Evolutionary conservation across 2,329 filamentous ascomycete species (phyloP).

Genomic region (Colletotrichum gloeosporioides): DNA sequence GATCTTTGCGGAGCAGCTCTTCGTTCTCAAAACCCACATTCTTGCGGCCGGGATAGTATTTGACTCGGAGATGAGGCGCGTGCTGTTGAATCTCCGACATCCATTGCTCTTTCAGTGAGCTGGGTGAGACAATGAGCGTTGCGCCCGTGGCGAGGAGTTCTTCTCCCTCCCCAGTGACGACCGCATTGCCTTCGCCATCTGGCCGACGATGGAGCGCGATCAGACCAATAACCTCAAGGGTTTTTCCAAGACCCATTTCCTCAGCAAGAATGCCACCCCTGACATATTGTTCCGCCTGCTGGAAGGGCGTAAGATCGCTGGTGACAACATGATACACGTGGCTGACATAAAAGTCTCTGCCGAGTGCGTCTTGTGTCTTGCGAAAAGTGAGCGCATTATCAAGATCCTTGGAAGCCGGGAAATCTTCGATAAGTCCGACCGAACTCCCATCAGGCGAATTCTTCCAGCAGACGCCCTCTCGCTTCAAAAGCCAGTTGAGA

Average conservation of each 20-base stretch:
- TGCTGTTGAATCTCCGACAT: slow-evolving; percentile 63
- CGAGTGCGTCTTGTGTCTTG: background rate
- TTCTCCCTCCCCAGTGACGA: slow-evolving; percentile 42
- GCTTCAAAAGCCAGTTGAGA: slow-evolving; percentile 71
- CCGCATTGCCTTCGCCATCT: slow-evolving; percentile 14
- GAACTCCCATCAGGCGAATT: slow-evolving; percentile 18
- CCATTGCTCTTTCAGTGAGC: slow-evolving; percentile 66
- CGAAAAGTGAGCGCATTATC: slow-evolving; percentile 16
- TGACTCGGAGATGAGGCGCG: slow-evolving; percentile 61
- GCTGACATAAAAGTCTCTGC: slow-evolving; percentile 59
- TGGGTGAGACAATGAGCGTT: slow-evolving; percentile 67
- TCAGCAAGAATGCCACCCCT: slow-evolving; percentile 74
- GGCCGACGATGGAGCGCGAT: slow-evolving; percentile 66
- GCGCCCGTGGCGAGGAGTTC: slow-evolving; percentile 55
- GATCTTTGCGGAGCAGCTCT: slow-evolving; percentile 43
- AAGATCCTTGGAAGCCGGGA: background rate
- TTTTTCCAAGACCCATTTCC: slow-evolving; percentile 86
- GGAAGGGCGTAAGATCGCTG: slow-evolving; percentile 51
- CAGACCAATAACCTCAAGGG: slow-evolving; percentile 75
- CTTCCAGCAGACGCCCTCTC: slow-evolving; percentile 66
- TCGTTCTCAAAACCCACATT: slow-evolving; percentile 38
- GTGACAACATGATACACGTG: slow-evolving; percentile 66
- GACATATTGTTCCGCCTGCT: slow-evolving; percentile 42
- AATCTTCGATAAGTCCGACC: slow-evolving; percentile 22
- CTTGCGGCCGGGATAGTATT: slow-evolving; percentile 60